Evolutionary conservation across 495 filamentous ascomycete genomes (phyloP), one percentile per base, ranked within the genome.

Genomic region (Podospora tetraspora): DNA sequence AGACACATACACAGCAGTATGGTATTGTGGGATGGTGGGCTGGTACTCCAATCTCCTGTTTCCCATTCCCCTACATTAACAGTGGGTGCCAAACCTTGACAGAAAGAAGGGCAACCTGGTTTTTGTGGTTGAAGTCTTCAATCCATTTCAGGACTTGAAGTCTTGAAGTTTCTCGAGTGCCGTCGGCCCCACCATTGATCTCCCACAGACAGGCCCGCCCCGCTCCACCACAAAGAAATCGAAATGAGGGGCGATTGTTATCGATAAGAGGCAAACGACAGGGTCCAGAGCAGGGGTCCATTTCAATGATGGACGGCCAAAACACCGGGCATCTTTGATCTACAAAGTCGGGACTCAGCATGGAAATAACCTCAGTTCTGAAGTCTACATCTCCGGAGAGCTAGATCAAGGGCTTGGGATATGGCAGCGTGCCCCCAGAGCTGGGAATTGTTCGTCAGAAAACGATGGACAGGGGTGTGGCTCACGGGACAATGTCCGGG

Each of bases 351-450:
- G 34, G 37, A 19, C 43, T 2, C 43, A 52, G 19, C 5, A n/a
- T 52, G 6, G 6, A 8, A 8, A 52, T 19, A 52, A 52, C 19
- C 0, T 3, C 16, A n/a, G 7, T 52, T n/a, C 16, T 52, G 43
- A n/a, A n/a, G 7, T 52, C 16, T 5, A n/a, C 1, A 52, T n/a
- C 2, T n/a, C 0, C 4, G 2, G 2, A 52, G 5, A n/a, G 0
- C n/a, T 9, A 9, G 9, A n/a, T 3, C 19, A n/a, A n/a, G 43
- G 12, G 16, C 16, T n/a, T n/a, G 7, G 43, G 43, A 9, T 1
- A 6, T 9, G 43, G 19, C 0, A 52, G 5, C 16, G 34, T 52
- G 16, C 43, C 5, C 19, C 43, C 6, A n/a, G 2, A n/a, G 19
- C 6, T 52, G 43, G 32, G 11, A 34, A 12, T 0, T 9, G 10